Conservation (phyloP, 805 yeast genomes). For the Pichia exigua region DNA sequence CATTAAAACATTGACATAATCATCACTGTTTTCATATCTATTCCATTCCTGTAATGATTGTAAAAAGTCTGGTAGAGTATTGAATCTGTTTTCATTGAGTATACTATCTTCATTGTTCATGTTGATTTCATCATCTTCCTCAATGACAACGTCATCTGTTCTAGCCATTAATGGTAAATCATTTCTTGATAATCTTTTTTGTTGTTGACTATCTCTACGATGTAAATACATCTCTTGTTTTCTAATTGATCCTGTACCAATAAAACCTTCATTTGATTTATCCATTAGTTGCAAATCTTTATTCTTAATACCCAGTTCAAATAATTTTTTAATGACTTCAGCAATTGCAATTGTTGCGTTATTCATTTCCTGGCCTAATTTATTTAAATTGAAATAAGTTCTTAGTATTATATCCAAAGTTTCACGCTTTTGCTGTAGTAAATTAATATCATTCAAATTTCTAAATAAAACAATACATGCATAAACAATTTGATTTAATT, state of each 20-base stretch:
- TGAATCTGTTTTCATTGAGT: not conserved
- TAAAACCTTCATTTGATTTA: constrained; percentile 10
- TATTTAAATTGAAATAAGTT: constrained; percentile 51
- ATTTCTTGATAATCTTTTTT: constrained; percentile 15
- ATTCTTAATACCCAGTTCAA: constrained; percentile 34
- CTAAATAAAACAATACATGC: constrained; percentile 48
- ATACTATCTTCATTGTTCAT: not conserved
- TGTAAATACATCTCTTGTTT: constrained; percentile 6
- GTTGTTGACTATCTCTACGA: constrained; percentile 17
- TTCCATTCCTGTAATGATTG: not conserved
- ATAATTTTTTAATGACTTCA: constrained; percentile 42
- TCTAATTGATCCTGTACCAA: constrained; percentile 13
- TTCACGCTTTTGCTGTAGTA: constrained; percentile 32
- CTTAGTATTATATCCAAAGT: constrained; percentile 41
- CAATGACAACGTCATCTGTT: not conserved
- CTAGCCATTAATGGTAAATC: constrained; percentile 12
- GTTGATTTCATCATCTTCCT: not conserved
- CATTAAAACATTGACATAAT: not conserved
- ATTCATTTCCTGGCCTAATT: constrained; percentile 47
- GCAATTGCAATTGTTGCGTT: constrained; percentile 58
- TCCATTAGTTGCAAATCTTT: constrained; percentile 10
- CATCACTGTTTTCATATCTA: not conserved
- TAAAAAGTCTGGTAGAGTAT: not conserved
- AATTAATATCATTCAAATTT: constrained; percentile 30
- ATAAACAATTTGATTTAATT: constrained; percentile 46